These are phyloP conservation scores for Picocystis sp. DNA, from an alignment of 163 green algal species.

Conservation along the genomic window DNA sequence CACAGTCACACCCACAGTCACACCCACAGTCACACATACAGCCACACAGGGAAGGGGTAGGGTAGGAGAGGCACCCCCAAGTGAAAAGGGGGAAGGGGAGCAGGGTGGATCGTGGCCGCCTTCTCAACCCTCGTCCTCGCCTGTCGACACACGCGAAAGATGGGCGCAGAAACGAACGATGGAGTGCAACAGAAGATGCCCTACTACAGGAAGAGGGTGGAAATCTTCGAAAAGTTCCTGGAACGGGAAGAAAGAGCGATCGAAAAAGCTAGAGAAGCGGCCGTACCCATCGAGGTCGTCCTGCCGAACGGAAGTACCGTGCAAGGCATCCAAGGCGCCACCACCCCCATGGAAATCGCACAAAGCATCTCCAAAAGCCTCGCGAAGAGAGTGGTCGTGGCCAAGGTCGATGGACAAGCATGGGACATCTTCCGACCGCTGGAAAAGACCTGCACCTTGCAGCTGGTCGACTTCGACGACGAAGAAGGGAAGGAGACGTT, in stretches of 20 bases:
- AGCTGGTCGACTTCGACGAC: slow-evolving; percentile 55
- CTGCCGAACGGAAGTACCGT: slow-evolving; percentile 55
- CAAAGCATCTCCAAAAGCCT: slow-evolving; percentile 66
- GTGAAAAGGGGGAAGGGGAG: too few species aligned
- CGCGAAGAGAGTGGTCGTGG: slow-evolving; percentile 71
- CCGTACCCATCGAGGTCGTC: slow-evolving; percentile 49
- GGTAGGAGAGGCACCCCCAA: too few species aligned
- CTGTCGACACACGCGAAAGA: too few species aligned
- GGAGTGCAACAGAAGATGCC: slow-evolving; percentile 26
- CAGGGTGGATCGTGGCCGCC: too few species aligned
- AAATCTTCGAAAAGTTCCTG: slow-evolving; percentile 71
- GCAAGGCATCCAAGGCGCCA: slow-evolving; percentile 50
- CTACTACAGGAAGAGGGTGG: slow-evolving; percentile 73
- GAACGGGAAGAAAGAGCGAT: slow-evolving; percentile 31
- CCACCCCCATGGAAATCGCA: slow-evolving; percentile 85
- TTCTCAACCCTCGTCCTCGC: too few species aligned
- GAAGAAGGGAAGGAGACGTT: slow-evolving; percentile 60
- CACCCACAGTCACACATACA: too few species aligned
- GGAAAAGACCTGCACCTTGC: slow-evolving; percentile 64
- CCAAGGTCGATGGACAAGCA: slow-evolving; percentile 47
- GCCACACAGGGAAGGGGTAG: too few species aligned
- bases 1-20: too few species aligned
- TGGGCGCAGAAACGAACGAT: too few species aligned
- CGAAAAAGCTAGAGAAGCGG: slow-evolving; percentile 38
- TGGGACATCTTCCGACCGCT: slow-evolving; percentile 87